Evolutionary conservation across 345 rosid species (phyloP).

Genomic region (Eucalyptus guilfoylei): DNA sequence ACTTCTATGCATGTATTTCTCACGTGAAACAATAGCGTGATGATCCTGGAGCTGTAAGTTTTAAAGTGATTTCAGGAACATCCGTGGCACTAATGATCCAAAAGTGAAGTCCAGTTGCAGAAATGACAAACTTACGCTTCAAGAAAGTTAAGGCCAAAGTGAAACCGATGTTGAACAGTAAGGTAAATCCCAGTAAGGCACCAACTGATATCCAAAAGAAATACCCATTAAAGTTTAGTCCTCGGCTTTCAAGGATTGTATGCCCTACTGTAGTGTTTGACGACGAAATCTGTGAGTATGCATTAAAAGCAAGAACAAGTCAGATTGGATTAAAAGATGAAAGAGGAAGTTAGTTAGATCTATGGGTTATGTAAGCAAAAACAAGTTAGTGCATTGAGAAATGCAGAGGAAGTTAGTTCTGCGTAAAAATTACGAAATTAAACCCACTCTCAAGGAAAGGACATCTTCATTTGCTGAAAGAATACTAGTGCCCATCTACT

Average conservation of each 20-base stretch:
- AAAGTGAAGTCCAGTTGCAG: background rate
- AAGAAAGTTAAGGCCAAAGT: slow-evolving; percentile 54
- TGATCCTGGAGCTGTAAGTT: slow-evolving; percentile 50
- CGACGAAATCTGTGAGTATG: slow-evolving; percentile 7
- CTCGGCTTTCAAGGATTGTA: slow-evolving; percentile 38
- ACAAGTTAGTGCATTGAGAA: background rate
- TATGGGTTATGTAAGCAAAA: background rate
- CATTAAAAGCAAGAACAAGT: background rate
- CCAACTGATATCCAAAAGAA: slow-evolving; percentile 57
- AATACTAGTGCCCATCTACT: background rate
- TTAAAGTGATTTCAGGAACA: background rate
- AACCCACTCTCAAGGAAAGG: background rate
- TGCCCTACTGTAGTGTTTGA: slow-evolving; percentile 37
- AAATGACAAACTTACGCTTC: slow-evolving; percentile 33
- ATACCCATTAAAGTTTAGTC: slow-evolving; percentile 38
- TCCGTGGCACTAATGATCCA: background rate
- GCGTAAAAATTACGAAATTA: background rate
- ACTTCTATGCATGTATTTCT: slow-evolving; percentile 35
- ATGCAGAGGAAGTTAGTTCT: background rate
- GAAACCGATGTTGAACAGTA: slow-evolving; percentile 53
- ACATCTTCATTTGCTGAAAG: background rate
- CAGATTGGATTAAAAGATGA: background rate
- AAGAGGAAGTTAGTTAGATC: background rate
- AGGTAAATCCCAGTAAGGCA: slow-evolving; percentile 40
- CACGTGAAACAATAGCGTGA: slow-evolving; percentile 56